Conservation (phyloP, 2,329 filamentous ascomycete genomes). For the Pyrenophora tritici-repentis region DNA sequence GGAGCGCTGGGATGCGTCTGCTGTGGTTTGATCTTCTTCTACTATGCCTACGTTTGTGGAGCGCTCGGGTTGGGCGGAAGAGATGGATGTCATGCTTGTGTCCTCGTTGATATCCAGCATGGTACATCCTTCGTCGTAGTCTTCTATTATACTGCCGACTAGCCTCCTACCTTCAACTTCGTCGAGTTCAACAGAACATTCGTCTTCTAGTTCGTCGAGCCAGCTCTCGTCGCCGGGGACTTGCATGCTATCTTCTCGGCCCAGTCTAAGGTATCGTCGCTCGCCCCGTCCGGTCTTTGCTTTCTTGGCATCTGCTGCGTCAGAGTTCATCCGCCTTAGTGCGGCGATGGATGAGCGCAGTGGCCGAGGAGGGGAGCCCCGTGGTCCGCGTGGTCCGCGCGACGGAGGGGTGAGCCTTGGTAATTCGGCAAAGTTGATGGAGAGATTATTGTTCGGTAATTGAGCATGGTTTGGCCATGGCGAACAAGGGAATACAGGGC, state of each 20-base stretch:
- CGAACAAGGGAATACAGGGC: slow-evolving; percentile 25
- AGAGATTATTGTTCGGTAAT: slow-evolving; percentile 18
- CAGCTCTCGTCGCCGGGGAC: slow-evolving; percentile 39
- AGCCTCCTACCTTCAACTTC: slow-evolving; percentile 26
- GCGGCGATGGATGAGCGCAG: slow-evolving; percentile 47
- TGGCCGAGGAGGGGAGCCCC: slow-evolving; percentile 42
- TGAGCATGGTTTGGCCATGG: slow-evolving; percentile 27
- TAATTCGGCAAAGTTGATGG: slow-evolving; percentile 30
- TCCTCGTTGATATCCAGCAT: slow-evolving; percentile 19
- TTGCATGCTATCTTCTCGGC: slow-evolving; percentile 43
- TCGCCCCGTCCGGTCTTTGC: slow-evolving; percentile 34
- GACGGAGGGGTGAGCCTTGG: slow-evolving; percentile 27
- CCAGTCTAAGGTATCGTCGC: slow-evolving; percentile 48
- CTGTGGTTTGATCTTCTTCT: not conserved
- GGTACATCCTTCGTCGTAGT: slow-evolving; percentile 29
- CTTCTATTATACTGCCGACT: slow-evolving; percentile 28
- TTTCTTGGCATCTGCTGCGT: slow-evolving; percentile 30
- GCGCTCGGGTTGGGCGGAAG: slow-evolving; percentile 2
- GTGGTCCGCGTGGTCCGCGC: slow-evolving; percentile 44
- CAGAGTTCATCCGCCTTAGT: slow-evolving; percentile 52
- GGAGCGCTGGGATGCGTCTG: slow-evolving; percentile 7
- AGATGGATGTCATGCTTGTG: not conserved
- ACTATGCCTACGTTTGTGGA: not conserved
- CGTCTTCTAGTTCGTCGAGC: slow-evolving; percentile 32
- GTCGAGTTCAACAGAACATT: slow-evolving; percentile 20